Base-by-base conservation (phyloP, 495 filamentous ascomycete genomes). In the Penicillium arizonense region DNA sequence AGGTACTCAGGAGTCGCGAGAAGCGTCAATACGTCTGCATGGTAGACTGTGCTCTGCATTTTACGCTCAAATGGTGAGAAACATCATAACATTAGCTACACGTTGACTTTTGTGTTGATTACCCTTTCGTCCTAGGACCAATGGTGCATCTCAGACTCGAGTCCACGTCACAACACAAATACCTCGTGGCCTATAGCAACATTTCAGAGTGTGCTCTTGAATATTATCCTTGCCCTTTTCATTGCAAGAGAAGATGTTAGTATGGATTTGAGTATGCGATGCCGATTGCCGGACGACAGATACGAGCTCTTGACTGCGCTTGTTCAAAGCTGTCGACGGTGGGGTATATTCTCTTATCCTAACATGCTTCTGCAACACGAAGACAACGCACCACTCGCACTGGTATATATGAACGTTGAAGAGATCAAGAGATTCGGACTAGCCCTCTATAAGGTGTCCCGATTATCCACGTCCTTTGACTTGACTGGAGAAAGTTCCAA, bases 391-490 rank as follows among this genome's bases (percentile, higher is more conserved):
- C 50, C 57, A 37, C 16, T 55, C 9, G 44, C 54, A 13, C 43
- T 60, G 28, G 28, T 64, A 11, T 64, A 48, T 38, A 57, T 64
- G 32, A 47, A 32, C 20, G 54, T 61, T 26, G 57, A 64, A 44
- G 61, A 64, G 44, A 55, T 44, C 26, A 64, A 64, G 44, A 47
- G 61, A 20, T 64, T 64, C 24, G 50, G 53, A 33, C 32, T 64
- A 10, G 54, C 61, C 1, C 54, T 64, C 1, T 64, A 64, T 44
- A 64, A 64, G 30, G 18, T 57, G 3, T 58, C 53, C 20, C 52
- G 52, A 16, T 38, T 55, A 13, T 45, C 14, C 7, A 53, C 48
- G 14, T 9, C 40, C 8, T 20, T 35, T 33, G 40, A 11, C 2
- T 44, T 16, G n/a, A 20, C 8, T 41, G 11, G 39, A 26, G 37